Conservation (phyloP, 208 protist genomes). For the Acanthamoeba culbertsoni region DNA sequence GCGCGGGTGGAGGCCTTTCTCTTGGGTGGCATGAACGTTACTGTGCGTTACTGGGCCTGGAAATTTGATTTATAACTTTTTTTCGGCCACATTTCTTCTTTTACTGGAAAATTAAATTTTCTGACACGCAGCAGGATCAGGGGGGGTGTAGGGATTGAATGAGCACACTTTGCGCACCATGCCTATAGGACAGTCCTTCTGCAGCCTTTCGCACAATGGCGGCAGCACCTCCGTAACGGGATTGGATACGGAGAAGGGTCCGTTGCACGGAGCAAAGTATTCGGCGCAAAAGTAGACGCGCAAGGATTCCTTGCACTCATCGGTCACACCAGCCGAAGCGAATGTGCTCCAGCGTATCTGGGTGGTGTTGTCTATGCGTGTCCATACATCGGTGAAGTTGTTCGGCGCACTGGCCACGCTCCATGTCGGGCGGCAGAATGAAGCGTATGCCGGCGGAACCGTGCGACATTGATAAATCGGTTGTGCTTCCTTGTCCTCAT, state of each 20-base stretch:
- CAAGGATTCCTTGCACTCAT: not conserved
- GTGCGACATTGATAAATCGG: not conserved
- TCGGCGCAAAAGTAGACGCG: not conserved
- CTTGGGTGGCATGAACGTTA: not conserved
- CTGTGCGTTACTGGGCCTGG: no score
- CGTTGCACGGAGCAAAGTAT: conserved; percentile 57
- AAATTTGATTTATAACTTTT: no score
- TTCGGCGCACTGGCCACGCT: conserved; percentile 39
- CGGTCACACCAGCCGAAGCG: not conserved
- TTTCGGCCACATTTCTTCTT: not conserved
- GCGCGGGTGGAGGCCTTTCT: not conserved
- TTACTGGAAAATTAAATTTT: no score
- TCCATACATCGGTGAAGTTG: conserved; percentile 45
- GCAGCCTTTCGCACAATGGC: not conserved
- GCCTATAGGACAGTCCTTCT: not conserved
- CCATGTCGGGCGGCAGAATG: conserved; percentile 16
- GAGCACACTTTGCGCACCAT: conserved; percentile 37
- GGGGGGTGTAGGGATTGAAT: conserved; percentile 55
- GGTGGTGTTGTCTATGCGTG: conserved; percentile 39
- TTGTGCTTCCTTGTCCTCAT: not conserved
- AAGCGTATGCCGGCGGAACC: not conserved
- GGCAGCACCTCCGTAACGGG: not conserved
- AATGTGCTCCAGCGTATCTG: not conserved
- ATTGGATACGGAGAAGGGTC: not conserved
- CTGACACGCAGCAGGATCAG: no score